Conservation (phyloP, 495 filamentous ascomycete species). For the Terfezia boudieri region DNA sequence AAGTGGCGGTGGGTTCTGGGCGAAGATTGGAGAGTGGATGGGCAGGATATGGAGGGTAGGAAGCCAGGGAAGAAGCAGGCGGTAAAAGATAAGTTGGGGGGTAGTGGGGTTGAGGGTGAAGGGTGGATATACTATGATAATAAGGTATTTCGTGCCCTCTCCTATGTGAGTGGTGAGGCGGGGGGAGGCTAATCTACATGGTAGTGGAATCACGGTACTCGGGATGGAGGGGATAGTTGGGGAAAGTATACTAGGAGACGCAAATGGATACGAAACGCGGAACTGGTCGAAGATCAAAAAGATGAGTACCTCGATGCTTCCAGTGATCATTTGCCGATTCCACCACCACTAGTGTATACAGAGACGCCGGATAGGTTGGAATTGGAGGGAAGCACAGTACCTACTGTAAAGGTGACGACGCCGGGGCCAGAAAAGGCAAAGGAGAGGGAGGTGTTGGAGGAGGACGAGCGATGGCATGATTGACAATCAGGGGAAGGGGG, state of each 20-base stretch:
- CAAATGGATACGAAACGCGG: slow-evolving; percentile 93
- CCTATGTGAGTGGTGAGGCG: background rate
- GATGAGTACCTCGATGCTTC: background rate
- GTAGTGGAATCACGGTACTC: slow-evolving; percentile 79
- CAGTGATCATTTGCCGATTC: too few species aligned
- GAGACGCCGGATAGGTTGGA: too few species aligned
- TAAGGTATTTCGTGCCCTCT: slow-evolving; percentile 35
- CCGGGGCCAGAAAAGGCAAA: too few species aligned
- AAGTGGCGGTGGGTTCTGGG: slow-evolving; percentile 76
- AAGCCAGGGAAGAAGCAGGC: slow-evolving; percentile 20
- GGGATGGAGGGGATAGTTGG: slow-evolving; percentile 69
- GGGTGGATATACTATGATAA: slow-evolving; percentile 99
- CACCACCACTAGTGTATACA: too few species aligned
- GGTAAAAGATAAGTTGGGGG: slow-evolving; percentile 20
- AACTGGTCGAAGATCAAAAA: slow-evolving; percentile 49
- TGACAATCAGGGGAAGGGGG: too few species aligned
- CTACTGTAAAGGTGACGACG: too few species aligned
- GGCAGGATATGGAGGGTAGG: slow-evolving; percentile 32
- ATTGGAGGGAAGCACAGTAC: too few species aligned
- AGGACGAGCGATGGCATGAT: too few species aligned
- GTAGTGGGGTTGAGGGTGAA: slow-evolving; percentile 31
- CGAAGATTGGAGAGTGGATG: slow-evolving; percentile 74
- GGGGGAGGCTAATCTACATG: slow-evolving; percentile 2
- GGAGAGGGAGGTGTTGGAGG: too few species aligned
- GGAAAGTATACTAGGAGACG: slow-evolving; percentile 77